Evolutionary conservation across 179 eudicot species (phyloP), one percentile per base, ranked within the genome.

Genomic region (Drosera spatulata): DNA sequence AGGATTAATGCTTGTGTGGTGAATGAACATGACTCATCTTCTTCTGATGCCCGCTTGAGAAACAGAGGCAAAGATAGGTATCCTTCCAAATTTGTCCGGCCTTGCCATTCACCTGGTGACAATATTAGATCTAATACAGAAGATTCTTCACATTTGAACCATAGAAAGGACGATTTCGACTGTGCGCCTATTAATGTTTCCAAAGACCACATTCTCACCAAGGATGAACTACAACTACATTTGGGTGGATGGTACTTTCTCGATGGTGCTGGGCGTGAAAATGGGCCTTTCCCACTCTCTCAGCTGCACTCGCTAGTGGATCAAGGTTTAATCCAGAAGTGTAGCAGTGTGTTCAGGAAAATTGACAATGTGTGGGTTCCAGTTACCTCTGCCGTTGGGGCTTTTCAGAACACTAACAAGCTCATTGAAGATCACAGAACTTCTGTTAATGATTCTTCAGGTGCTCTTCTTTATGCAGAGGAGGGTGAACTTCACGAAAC

Each of bases 1-100:
- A 75, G 98, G 78, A 93, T 93, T 68, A 93, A 93, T 80, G 78
- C 91, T 15, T 93, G 95, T 72, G 98, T 93, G 68, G 89, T 93
- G 46, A 84, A 77, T 65, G 90, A 86, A 71, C 89, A 79, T 61
- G 96, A 87, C 50, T 85, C 96, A 11, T 73, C 74, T 79, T 86
- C 73, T 7, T 73, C 87, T 41, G 95, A 88, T 54, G 62, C 93
- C 46, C 88, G 86, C 47, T 60, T 54, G 65, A 93, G 82, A 73
- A 70, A 57, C 59, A 80, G 83, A 71, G 77, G 77, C 57, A 93
- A 84, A 61, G 98, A 93, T 11, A 81, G 75, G 66, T 71, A 76
- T 62, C 57, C 90, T 69, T 75, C 82, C 12, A 91, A 80, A 73
- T 75, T 77, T 50, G 60, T 76, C 41, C 76, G 84, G 58, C 69